A percentile compares a stretch with the other conserved stretches of the same genome.
Evolutionary conservation across 768 basidiomycete genomes (phyloP).

Genomic region (Solioccasus polychromus): DNA sequence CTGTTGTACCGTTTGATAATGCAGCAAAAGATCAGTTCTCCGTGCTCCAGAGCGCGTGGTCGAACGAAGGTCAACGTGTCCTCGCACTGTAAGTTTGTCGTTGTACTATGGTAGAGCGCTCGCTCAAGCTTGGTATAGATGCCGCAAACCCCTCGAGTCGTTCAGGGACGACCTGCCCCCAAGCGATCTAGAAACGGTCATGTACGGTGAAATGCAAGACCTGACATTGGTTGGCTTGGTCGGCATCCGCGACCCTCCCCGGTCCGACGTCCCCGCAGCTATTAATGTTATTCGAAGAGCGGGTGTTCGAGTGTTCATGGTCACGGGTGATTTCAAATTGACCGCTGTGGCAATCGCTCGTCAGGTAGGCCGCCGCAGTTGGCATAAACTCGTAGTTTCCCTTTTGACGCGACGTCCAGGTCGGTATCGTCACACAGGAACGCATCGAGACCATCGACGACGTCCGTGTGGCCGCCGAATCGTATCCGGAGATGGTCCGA

Average conservation of each 20-base stretch:
- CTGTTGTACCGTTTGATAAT: slow-evolving; percentile 31
- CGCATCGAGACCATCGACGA: slow-evolving; percentile 34
- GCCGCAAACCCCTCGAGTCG: slow-evolving; percentile 28
- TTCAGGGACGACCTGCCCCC: slow-evolving; percentile 28
- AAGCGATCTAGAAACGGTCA: slow-evolving; percentile 37
- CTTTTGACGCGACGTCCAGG: slow-evolving; percentile 24
- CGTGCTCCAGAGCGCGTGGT: slow-evolving; percentile 39
- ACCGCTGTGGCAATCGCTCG: slow-evolving; percentile 51
- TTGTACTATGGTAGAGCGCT: not conserved
- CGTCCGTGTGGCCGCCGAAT: slow-evolving; percentile 20
- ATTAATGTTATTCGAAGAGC: slow-evolving; percentile 47
- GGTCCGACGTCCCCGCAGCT: slow-evolving; percentile 45
- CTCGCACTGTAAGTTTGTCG: slow-evolving; percentile 37
- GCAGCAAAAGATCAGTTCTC: slow-evolving; percentile 18
- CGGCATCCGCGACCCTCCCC: slow-evolving; percentile 56
- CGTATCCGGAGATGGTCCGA: slow-evolving; percentile 13
- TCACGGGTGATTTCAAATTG: slow-evolving; percentile 55
- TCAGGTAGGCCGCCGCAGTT: slow-evolving; percentile 31
- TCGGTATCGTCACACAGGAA: slow-evolving; percentile 41
- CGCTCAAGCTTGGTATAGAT: slow-evolving; percentile 14
- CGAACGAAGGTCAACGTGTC: slow-evolving; percentile 51
- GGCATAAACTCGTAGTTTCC: not conserved
- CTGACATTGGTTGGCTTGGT: slow-evolving; percentile 50
- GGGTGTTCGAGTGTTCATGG: slow-evolving; percentile 54
- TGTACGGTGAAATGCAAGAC: slow-evolving; percentile 34